These are phyloP conservation scores for Phaeoacremonium minimum DNA, from an alignment of 2,329 filamentous ascomycete genomes.

Conservation along the genomic window DNA sequence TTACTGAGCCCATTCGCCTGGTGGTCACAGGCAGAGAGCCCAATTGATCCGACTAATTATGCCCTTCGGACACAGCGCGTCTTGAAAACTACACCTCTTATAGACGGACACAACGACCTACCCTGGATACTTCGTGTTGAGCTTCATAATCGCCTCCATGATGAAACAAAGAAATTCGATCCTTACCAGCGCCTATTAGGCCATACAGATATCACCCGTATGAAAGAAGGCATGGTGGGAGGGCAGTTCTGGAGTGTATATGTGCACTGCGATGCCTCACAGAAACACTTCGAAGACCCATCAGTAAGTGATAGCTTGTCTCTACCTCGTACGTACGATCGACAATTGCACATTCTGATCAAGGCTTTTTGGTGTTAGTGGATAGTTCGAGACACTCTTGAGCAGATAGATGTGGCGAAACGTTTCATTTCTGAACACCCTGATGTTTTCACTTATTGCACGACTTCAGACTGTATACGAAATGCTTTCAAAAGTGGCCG, in stretches of 20 bases:
- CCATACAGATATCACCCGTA: constrained; percentile 16
- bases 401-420: constrained; percentile 28
- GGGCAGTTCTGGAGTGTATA: constrained; percentile 16
- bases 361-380: no score
- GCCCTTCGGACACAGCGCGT: constrained; percentile 7
- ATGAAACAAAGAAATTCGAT: constrained; percentile 2
- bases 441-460: constrained; percentile 18
- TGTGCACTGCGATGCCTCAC: background rate
- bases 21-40: constrained; percentile 1
- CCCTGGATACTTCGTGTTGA: constrained; percentile 18
- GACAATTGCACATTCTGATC: background rate
- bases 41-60: constrained; percentile 10
- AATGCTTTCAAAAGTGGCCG: constrained; percentile 22
- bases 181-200: constrained; percentile 12
- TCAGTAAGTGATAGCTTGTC: background rate
- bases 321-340: background rate
- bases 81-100: constrained; percentile 11
- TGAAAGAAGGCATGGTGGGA: constrained; percentile 17
- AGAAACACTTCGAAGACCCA: background rate
- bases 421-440: constrained; percentile 21
- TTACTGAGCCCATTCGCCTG: background rate
- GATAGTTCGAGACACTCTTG: constrained; percentile 15
- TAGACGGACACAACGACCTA: constrained; percentile 20
- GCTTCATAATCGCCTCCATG: constrained; percentile 16
- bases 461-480: constrained; percentile 17